Percentiles rank a stretch among this genome's conserved stretches.
Evolutionary conservation across 2,329 filamentous ascomycete species (phyloP).

Genomic region (Teratosphaeria nubilosa): DNA sequence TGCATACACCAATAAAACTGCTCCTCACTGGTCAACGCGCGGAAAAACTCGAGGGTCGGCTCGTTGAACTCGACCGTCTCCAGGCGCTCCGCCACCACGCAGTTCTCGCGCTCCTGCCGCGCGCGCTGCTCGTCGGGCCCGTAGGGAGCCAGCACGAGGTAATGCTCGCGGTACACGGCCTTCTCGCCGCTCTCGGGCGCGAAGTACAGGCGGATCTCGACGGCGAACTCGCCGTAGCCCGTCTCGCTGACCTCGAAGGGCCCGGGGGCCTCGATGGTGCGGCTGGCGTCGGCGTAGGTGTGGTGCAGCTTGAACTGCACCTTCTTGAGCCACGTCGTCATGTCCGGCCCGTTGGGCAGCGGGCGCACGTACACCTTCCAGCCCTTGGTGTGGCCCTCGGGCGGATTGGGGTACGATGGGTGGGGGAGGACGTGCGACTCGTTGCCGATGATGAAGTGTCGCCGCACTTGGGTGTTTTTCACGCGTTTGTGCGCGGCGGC

Average conservation of each 20-base stretch:
- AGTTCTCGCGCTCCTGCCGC: conserved; percentile 52
- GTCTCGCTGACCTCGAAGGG: conserved; percentile 84
- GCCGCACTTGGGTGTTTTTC: conserved; percentile 22
- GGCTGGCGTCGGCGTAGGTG: conserved; percentile 83
- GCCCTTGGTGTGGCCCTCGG: conserved; percentile 87
- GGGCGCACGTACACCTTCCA: conserved; percentile 94
- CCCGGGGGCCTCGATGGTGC: conserved; percentile 65
- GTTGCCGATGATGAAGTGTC: conserved; percentile 38
- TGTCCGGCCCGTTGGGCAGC: conserved; percentile 71
- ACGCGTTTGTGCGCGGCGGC: conserved; percentile 27
- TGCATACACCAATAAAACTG: conserved; percentile 44
- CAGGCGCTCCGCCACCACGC: conserved; percentile 71
- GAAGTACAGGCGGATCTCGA: conserved; percentile 91
- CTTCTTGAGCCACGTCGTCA: conserved; percentile 91
- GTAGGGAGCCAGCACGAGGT: conserved; percentile 82
- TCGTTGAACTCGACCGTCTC: conserved; percentile 98
- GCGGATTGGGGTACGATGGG: conserved; percentile 66
- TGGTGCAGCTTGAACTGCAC: conserved; percentile 98
- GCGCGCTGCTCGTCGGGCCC: conserved; percentile 62
- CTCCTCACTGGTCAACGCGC: conserved; percentile 67
- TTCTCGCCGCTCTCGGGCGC: conserved; percentile 81
- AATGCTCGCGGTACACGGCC: conserved; percentile 89
- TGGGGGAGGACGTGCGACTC: conserved; percentile 51
- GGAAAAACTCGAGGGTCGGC: conserved; percentile 85
- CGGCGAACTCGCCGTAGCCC: conserved; percentile 96